Conservation (phyloP, 176 grass and related monocot genomes). For the Pharus latifolius region DNA sequence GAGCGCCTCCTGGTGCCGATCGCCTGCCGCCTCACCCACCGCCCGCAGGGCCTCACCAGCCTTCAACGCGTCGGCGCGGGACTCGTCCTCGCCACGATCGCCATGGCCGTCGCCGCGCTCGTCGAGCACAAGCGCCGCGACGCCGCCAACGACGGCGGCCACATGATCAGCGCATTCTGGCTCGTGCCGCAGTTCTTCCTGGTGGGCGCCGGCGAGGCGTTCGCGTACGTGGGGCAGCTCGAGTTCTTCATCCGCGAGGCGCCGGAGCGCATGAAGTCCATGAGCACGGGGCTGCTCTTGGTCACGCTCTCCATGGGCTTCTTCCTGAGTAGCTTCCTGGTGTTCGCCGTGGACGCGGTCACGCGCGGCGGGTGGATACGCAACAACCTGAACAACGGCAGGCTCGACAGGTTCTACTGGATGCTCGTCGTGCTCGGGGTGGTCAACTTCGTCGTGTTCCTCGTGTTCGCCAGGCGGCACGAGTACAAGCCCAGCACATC, state of each 20-base stretch:
- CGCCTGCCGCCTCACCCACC: conserved; percentile 37
- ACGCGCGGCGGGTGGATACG: conserved; percentile 39
- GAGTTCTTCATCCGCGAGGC: conserved; percentile 78
- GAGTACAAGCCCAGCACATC: conserved; percentile 35
- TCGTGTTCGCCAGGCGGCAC: conserved; percentile 35
- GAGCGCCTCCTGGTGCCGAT: conserved; percentile 53
- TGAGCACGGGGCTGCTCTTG: conserved; percentile 60
- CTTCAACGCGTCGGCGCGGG: conserved; percentile 49
- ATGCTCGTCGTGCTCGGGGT: conserved; percentile 57
- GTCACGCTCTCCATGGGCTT: conserved; percentile 54
- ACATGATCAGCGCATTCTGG: conserved; percentile 46
- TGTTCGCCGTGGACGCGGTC: conserved; percentile 23
- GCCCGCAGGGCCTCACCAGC: conserved; percentile 51
- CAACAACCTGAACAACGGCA: conserved; percentile 42
- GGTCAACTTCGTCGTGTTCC: conserved; percentile 41
- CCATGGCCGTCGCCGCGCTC: conserved; percentile 47
- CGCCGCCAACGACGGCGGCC: background rate
- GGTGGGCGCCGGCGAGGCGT: conserved; percentile 59
- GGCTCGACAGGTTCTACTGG: conserved; percentile 63
- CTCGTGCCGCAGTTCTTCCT: conserved; percentile 73
- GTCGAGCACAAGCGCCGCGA: conserved; percentile 50
- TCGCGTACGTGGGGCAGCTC: conserved; percentile 67
- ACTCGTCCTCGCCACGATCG: conserved; percentile 27
- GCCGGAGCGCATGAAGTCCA: conserved; percentile 59
- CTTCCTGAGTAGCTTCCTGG: conserved; percentile 66